Evolutionary conservation across 345 rosid species (phyloP).

Genomic region (Lumnitzera racemosa): DNA sequence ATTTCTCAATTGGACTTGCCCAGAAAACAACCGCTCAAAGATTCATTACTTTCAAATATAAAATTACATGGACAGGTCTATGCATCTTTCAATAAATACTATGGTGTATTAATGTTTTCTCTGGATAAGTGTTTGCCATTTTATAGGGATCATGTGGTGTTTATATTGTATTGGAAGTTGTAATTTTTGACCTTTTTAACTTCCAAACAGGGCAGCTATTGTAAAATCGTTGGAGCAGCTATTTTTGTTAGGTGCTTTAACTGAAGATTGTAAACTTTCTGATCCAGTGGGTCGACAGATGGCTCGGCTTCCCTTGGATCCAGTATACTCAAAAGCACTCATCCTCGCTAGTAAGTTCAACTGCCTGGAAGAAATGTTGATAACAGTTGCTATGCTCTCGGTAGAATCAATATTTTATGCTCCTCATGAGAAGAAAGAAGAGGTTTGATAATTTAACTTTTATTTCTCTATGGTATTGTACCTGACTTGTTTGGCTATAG

Average conservation of each 20-base stretch:
- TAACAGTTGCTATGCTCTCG: constrained; percentile 85
- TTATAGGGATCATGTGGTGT: too few relatives aligned
- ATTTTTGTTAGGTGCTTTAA: constrained; percentile 74
- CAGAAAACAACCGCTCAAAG: too few relatives aligned
- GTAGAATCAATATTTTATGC: constrained; percentile 79
- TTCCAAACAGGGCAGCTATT: constrained; percentile 61
- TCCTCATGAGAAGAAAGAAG: constrained; percentile 74
- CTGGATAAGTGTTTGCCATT: too few relatives aligned
- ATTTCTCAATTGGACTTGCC: too few relatives aligned
- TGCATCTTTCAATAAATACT: too few relatives aligned
- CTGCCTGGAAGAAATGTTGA: constrained; percentile 90
- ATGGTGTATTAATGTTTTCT: too few relatives aligned
- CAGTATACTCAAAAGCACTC: constrained; percentile 81
- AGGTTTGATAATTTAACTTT: constrained; percentile 29
- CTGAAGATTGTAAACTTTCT: constrained; percentile 76
- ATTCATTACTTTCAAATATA: too few relatives aligned
- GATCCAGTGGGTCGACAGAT: constrained; percentile 81
- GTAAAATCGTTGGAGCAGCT: constrained; percentile 76
- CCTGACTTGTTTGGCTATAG: background rate
- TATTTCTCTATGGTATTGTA: constrained; percentile 2
- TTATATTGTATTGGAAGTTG: too few relatives aligned
- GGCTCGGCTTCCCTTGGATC: constrained; percentile 91
- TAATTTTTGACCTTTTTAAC: background rate
- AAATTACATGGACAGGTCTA: too few relatives aligned
- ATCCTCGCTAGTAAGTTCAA: constrained; percentile 71